Evolutionary conservation across 306 rosid genomes (phyloP).

Genomic region (Cucurbita pepo): DNA sequence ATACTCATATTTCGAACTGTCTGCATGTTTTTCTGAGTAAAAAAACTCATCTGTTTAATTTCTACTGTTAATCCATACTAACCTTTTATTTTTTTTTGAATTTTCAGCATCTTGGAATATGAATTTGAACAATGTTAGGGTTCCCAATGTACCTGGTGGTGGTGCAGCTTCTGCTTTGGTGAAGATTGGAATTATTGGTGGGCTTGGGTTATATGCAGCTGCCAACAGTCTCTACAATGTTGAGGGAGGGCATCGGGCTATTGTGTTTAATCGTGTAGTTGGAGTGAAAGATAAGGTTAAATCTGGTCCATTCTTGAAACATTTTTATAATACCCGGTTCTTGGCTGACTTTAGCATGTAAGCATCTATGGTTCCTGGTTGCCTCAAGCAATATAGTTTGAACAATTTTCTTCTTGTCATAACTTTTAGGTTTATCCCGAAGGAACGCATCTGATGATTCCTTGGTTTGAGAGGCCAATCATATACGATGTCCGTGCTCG

Average conservation of each 20-base stretch:
- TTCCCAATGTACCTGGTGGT: slow-evolving; percentile 44
- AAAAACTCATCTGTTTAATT: background rate
- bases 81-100: background rate
- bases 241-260: slow-evolving; percentile 79
- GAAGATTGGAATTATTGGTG: slow-evolving; percentile 39
- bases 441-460: slow-evolving; percentile 70
- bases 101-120: slow-evolving; percentile 5
- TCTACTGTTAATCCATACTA: background rate
- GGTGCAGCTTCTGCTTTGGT: slow-evolving; percentile 38
- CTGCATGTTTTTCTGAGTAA: background rate
- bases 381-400: background rate
- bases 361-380: background rate
- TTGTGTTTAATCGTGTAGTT: slow-evolving; percentile 59
- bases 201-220: slow-evolving; percentile 49
- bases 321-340: background rate
- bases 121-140: slow-evolving; percentile 26
- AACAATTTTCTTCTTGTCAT: background rate
- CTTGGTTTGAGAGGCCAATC: slow-evolving; percentile 84
- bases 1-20: background rate
- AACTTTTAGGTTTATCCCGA: slow-evolving; percentile 67
- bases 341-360: background rate
- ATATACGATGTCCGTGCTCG: slow-evolving; percentile 81
- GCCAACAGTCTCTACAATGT: slow-evolving; percentile 73
- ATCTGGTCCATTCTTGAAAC: background rate
- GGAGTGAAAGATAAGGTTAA: slow-evolving; percentile 74